Base-by-base conservation (phyloP, 441 rosid genomes). In the Pelargonium citronellum region DNA sequence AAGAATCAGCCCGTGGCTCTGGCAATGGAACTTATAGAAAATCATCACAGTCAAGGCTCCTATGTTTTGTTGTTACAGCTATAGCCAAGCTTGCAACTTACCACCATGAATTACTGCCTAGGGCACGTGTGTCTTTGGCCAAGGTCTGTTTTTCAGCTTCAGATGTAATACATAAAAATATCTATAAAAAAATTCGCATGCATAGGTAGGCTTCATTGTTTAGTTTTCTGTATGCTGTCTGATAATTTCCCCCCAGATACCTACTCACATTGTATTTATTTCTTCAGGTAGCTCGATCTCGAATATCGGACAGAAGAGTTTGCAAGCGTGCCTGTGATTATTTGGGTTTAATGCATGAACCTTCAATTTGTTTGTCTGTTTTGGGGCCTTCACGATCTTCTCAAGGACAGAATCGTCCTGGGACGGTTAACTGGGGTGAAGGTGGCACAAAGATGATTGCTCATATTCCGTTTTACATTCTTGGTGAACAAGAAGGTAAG, bases 111-210 rank as follows among this genome's bases (percentile, higher is more conserved):
- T 77, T 87, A 30, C 82, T 91, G 66, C 95, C 97, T 13, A 87
- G 97, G 80, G 97, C 99, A 13, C 92, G 92, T 60, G 99, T 91
- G 17, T 89, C 97, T 76, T 79, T 95, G 79, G 97, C 95, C 75
- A 95, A 91, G 97, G 99, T 87, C 66, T 68, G 80, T 68, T 67
- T 67, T 43, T 69, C 70, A 64, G 67, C 69, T 43, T 69, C 12
- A 11, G 6, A 55, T 9, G 2, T 64, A 13, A 41, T 61, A 4
- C 39, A 24, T 60, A 12, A 64, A 47, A 67, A 22, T 37, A 37
- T 5, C 8, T 37, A 5, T 37, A 5, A 5, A 37, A 34, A 37
- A 37, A 37, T 37, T 37, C 41, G 6, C 63, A 10, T 61, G 65
- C 65, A 61, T 61, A 12, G 5, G 16, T 61, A 61, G 39, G 39